Evolutionary conservation across 768 basidiomycete species (phyloP).

Genomic region (Phlebiopsis flavidoalba): DNA sequence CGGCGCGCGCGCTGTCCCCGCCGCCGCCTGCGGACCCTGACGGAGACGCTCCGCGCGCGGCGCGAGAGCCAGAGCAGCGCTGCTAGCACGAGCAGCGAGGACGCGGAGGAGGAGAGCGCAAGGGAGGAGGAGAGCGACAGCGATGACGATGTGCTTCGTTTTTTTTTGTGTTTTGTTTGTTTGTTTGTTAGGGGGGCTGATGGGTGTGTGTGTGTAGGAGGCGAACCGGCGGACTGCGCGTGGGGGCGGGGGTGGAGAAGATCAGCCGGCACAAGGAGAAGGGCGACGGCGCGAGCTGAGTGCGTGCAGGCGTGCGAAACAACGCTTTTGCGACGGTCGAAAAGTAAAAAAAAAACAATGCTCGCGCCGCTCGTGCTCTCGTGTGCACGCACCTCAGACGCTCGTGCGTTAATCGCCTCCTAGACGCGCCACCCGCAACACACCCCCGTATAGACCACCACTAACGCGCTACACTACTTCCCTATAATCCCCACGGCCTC

Average conservation of each 20-base stretch:
- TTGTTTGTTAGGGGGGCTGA: too few species aligned
- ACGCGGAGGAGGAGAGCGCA: conserved; percentile 11
- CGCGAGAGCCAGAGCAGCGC: conserved; percentile 16
- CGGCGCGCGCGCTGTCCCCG: conserved; percentile 16
- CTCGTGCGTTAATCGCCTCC: too few species aligned
- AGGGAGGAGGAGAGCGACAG: conserved; percentile 26
- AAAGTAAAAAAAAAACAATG: too few species aligned
- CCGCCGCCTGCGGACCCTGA: background rate
- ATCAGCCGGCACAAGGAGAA: conserved; percentile 36
- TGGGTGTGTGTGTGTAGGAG: conserved; percentile 5
- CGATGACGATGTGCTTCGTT: conserved; percentile 21
- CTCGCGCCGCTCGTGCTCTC: too few species aligned
- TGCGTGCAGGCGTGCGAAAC: too few species aligned
- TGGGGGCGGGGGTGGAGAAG: conserved; percentile 48
- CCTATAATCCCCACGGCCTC: background rate
- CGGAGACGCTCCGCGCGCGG: conserved; percentile 8
- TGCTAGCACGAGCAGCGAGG: conserved; percentile 14
- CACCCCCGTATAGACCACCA: background rate
- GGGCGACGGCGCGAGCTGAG: background rate
- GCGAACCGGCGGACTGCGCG: conserved; percentile 13
- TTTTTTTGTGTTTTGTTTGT: too few species aligned
- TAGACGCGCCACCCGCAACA: background rate
- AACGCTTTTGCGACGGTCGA: too few species aligned
- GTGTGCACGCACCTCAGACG: too few species aligned
- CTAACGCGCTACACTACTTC: too few species aligned